Conservation (phyloP, 1,139 yeast species). For the Debaryomycetaceae sp. region DNA sequence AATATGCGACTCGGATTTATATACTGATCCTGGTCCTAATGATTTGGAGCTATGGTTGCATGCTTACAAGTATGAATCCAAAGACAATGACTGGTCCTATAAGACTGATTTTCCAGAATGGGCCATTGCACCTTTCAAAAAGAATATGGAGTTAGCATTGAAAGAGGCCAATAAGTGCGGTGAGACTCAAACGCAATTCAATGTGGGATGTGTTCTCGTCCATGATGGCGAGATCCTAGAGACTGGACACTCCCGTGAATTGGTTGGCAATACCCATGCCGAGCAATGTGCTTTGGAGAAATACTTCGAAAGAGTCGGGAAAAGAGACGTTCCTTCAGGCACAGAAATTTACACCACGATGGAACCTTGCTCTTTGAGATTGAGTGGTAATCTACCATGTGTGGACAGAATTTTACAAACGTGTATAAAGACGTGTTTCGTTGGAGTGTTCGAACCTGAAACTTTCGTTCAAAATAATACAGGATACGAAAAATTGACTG, state of each 20-base stretch:
- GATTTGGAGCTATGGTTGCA: slow-evolving; percentile 89
- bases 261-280: slow-evolving; percentile 96
- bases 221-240: slow-evolving; percentile 61
- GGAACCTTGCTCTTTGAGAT: slow-evolving; percentile 93
- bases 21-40: slow-evolving; percentile 83
- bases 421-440: slow-evolving; percentile 70
- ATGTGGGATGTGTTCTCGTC: slow-evolving; percentile 90
- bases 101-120: slow-evolving; percentile 81
- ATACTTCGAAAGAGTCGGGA: slow-evolving; percentile 42
- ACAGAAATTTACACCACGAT: slow-evolving; percentile 88
- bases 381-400: slow-evolving; percentile 91
- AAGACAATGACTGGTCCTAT: slow-evolving; percentile 63
- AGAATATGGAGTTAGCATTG: slow-evolving; percentile 63
- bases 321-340: slow-evolving; percentile 60
- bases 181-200: slow-evolving; percentile 81
- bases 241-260: slow-evolving; percentile 86
- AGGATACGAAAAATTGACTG: slow-evolving; percentile 53
- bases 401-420: slow-evolving; percentile 67
- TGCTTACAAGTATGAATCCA: slow-evolving; percentile 73
- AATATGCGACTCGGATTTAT: slow-evolving; percentile 67
- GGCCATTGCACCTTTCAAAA: slow-evolving; percentile 63
- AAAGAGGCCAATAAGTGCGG: slow-evolving; percentile 78
- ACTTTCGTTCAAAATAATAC: slow-evolving; percentile 79
- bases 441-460: slow-evolving; percentile 89
- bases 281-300: slow-evolving; percentile 93